A percentile compares a stretch with the other conserved stretches of the same genome.
Evolutionary conservation across 2,329 filamentous ascomycete genomes (phyloP).

Genomic region (Alternaria metachromatica): DNA sequence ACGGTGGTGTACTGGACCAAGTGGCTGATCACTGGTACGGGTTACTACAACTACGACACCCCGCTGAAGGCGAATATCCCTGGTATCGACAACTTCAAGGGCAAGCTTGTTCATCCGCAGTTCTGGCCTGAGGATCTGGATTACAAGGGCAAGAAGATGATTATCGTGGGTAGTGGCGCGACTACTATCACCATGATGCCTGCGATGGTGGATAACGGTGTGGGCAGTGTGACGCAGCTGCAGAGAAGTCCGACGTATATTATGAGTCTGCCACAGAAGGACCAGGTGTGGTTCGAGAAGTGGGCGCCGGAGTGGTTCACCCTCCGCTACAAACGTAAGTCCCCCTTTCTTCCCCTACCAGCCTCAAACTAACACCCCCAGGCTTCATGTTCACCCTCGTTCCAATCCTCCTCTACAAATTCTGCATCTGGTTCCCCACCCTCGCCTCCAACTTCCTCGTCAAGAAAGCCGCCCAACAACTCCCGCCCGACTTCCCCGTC

Average conservation of each 20-base stretch:
- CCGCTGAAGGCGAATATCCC: constrained; percentile 69
- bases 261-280: constrained; percentile 57
- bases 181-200: constrained; percentile 81
- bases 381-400: constrained; percentile 58
- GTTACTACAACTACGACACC: constrained; percentile 76
- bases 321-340: constrained; percentile 54
- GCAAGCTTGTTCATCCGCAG: constrained; percentile 71
- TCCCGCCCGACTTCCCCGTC: constrained; percentile 57
- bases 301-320: constrained; percentile 59
- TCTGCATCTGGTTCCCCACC: constrained; percentile 62
- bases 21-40: constrained; percentile 67
- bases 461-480: constrained; percentile 52
- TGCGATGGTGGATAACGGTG: constrained; percentile 68
- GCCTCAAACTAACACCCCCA: constrained; percentile 1
- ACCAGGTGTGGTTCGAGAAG: constrained; percentile 44
- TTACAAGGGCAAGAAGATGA: constrained; percentile 70
- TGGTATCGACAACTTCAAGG: constrained; percentile 70
- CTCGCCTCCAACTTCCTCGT: constrained; percentile 58
- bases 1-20: constrained; percentile 48
- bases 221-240: constrained; percentile 73
- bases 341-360: background rate
- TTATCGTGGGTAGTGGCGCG: constrained; percentile 78
- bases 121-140: constrained; percentile 77
- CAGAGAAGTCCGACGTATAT: constrained; percentile 76
- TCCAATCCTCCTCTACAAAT: constrained; percentile 56